A percentile compares a stretch with the other conserved stretches of the same genome.
phyloP scores from a whole-genome alignment of 805 yeast genomes.

The Kluyveromyces lactis region DNA sequence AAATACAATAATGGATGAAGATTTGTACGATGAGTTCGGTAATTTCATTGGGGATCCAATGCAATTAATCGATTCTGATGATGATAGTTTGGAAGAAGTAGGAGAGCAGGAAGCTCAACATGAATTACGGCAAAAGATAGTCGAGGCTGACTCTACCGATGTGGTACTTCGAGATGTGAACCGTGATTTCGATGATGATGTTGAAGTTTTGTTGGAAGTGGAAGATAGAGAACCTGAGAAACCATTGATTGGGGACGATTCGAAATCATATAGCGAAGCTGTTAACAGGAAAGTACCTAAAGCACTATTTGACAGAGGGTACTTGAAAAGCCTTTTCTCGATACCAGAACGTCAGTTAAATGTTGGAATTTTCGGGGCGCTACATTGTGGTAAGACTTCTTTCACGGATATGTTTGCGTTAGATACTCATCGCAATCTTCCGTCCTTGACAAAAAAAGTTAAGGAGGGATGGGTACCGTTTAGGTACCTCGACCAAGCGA shows the following conservation, averaged over 20 bases:
- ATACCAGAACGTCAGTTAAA: slow-evolving; percentile 64
- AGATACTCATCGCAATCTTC: slow-evolving; percentile 49
- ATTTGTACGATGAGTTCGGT: slow-evolving; percentile 63
- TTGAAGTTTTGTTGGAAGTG: slow-evolving; percentile 54
- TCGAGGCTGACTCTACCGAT: slow-evolving; percentile 3
- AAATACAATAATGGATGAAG: slow-evolving; percentile 50
- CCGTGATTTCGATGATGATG: slow-evolving; percentile 50
- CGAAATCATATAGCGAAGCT: slow-evolving; percentile 15
- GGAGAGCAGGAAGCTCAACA: slow-evolving; percentile 8
- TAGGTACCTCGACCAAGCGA: slow-evolving; percentile 65
- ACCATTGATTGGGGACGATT: slow-evolving; percentile 57
- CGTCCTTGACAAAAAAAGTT: slow-evolving; percentile 22
- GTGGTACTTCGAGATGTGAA: slow-evolving; percentile 25
- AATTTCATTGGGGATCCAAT: slow-evolving; percentile 40
- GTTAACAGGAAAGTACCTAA: slow-evolving; percentile 39
- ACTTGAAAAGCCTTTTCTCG: slow-evolving; percentile 40
- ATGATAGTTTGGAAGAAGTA: slow-evolving; percentile 8
- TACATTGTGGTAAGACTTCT: slow-evolving; percentile 82
- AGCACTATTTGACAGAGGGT: slow-evolving; percentile 53
- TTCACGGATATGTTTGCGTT: slow-evolving; percentile 58
- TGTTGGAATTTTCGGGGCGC: slow-evolving; percentile 68
- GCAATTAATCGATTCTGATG: slow-evolving; percentile 38
- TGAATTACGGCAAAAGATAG: neutral
- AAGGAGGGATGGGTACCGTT: slow-evolving; percentile 37
- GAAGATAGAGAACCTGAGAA: slow-evolving; percentile 44